Percentiles rank a stretch among this genome's conserved stretches.
Conservation (phyloP, 768 basidiomycete genomes). For the Kwoniella sp. region DNA sequence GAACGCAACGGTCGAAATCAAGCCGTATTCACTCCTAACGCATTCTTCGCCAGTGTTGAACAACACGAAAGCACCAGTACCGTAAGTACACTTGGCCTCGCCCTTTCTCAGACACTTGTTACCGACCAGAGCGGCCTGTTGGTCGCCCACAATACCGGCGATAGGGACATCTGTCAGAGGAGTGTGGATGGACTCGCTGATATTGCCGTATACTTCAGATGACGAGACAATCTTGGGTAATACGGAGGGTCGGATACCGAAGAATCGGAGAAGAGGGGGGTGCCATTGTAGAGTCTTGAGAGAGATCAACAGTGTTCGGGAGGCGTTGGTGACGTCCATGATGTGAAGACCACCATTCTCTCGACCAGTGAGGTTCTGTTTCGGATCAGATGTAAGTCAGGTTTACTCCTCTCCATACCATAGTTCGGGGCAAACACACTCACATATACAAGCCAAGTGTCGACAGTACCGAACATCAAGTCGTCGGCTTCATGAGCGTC, state of each 20-base stretch:
- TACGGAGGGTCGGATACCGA: slow-evolving; percentile 72
- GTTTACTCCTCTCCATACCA: too few species aligned
- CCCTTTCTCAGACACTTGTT: slow-evolving; percentile 91
- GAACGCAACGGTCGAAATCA: slow-evolving; percentile 90
- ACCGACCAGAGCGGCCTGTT: slow-evolving; percentile 93
- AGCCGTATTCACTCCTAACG: slow-evolving; percentile 79
- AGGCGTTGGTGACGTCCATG: slow-evolving; percentile 92
- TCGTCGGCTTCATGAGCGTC: slow-evolving; percentile 78
- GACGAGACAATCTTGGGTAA: slow-evolving; percentile 87
- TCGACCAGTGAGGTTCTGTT: slow-evolving; percentile 75
- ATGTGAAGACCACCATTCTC: slow-evolving; percentile 70
- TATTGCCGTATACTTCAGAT: slow-evolving; percentile 84
- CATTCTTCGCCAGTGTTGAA: slow-evolving; percentile 90
- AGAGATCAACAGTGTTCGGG: slow-evolving; percentile 89
- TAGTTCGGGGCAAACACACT: slow-evolving; percentile 37
- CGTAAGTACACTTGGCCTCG: slow-evolving; percentile 97
- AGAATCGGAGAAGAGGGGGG: slow-evolving; percentile 78
- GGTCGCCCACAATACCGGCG: slow-evolving; percentile 94
- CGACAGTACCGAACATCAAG: slow-evolving; percentile 89
- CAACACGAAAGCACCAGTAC: slow-evolving; percentile 92
- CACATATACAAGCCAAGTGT: slow-evolving; percentile 94
- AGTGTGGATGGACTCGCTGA: slow-evolving; percentile 61
- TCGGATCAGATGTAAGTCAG: too few species aligned
- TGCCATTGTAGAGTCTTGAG: slow-evolving; percentile 81
- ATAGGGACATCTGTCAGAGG: slow-evolving; percentile 69